These are phyloP conservation scores for Elsinoe arachidis DNA, from an alignment of 2,329 filamentous ascomycete species.

Conservation along the genomic window DNA sequence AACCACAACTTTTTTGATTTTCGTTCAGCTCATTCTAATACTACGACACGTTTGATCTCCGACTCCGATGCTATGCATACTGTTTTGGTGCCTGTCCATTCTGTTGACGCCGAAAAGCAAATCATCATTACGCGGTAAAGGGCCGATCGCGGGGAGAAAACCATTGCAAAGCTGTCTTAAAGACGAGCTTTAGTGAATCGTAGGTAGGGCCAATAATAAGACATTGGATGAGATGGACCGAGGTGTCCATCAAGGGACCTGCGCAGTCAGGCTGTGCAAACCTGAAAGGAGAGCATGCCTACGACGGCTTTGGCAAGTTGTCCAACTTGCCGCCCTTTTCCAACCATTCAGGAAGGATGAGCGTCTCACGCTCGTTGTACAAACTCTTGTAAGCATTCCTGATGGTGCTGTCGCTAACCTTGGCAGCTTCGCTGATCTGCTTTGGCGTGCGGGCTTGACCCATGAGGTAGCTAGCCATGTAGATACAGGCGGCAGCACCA, in stretches of 20 bases:
- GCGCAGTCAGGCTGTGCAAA: not conserved
- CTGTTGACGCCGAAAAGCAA: not conserved
- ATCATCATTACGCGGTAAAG: not conserved
- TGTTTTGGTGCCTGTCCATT: not conserved
- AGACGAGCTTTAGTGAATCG: not conserved
- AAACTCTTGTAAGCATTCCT: conserved; percentile 90
- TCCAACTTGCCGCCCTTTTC: conserved; percentile 62
- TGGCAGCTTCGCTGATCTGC: conserved; percentile 74
- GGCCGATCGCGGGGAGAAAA: not conserved
- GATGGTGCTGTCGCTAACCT: conserved; percentile 94
- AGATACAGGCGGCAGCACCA: conserved; percentile 90
- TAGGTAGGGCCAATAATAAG: too few species aligned
- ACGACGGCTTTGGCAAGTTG: conserved; percentile 50
- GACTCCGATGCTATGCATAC: not conserved
- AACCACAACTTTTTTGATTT: not conserved
- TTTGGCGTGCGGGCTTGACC: conserved; percentile 71
- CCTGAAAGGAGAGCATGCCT: not conserved
- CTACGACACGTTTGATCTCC: not conserved
- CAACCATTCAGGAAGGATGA: conserved; percentile 71
- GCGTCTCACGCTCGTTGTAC: conserved; percentile 61
- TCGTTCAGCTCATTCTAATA: not conserved
- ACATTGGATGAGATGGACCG: not conserved
- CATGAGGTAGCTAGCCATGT: conserved; percentile 85
- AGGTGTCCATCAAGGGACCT: not conserved
- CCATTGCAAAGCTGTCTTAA: not conserved